Conservation (phyloP, 1,139 yeast species). For the Suhomyces atakaporum region DNA sequence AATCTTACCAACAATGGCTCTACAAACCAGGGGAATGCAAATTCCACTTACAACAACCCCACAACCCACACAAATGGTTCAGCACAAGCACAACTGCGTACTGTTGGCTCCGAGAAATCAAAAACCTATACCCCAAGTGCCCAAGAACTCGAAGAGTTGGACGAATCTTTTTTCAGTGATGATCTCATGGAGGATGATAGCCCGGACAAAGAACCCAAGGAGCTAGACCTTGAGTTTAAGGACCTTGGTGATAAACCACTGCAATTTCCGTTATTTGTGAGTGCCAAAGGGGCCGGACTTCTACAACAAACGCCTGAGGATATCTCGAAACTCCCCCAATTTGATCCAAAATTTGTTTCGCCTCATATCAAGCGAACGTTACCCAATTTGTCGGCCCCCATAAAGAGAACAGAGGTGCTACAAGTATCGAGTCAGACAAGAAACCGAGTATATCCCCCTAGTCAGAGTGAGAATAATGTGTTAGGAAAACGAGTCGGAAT, state of each 20-base stretch:
- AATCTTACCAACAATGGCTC: neutral
- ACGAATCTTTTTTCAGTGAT: constrained; percentile 72
- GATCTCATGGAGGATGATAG: constrained; percentile 35
- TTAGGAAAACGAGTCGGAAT: constrained; percentile 35
- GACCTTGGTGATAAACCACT: constrained; percentile 1
- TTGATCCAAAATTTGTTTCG: constrained; percentile 53
- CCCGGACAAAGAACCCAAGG: constrained; percentile 1
- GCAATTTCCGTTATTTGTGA: constrained; percentile 43
- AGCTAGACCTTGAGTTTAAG: neutral
- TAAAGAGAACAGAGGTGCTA: constrained; percentile 41
- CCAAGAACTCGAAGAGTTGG: constrained; percentile 46
- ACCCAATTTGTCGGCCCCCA: constrained; percentile 60
- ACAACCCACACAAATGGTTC: neutral
- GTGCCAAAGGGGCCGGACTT: constrained; percentile 59
- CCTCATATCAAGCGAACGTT: constrained; percentile 54
- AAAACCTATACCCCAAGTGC: constrained; percentile 19
- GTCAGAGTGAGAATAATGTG: constrained; percentile 10
- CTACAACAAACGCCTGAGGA: constrained; percentile 48
- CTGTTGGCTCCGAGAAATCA: constrained; percentile 7
- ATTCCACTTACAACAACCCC: too few relatives aligned
- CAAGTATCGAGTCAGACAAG: constrained; percentile 4
- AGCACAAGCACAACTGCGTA: neutral
- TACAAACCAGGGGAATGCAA: neutral
- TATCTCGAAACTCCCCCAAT: constrained; percentile 36
- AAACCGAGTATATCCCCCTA: constrained; percentile 9